Base-by-base conservation (phyloP, 208 protist species). In the Strigomonas culicis region DNA sequence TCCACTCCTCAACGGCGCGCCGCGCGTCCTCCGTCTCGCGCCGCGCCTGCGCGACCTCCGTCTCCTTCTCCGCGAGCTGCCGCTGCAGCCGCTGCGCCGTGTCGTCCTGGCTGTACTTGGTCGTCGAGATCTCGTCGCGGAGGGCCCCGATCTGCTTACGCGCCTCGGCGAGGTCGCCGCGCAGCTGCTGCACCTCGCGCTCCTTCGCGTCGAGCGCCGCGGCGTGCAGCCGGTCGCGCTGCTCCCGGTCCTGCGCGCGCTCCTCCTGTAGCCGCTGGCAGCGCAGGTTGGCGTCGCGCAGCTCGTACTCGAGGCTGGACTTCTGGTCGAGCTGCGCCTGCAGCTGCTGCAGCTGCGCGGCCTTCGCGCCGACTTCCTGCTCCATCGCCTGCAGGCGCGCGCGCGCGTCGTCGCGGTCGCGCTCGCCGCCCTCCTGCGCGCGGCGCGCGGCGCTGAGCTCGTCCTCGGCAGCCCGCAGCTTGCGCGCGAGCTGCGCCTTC, bases 1-100 rank as follows among this genome's bases (percentile, higher is more conserved):
- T 83, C 79, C 80, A 87, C 58, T 87, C 72, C 57, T 84, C 59
- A 4, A 79, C 53, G 8, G 61, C 58, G 44, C 74, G 68, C 8
- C 68, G 74, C 19, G 51, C 61, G 32, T 85, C 80, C 52, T 87
- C 80, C 1, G 74, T 39, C 52, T 86, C 77, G 13, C 77, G 71
- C 11, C 69, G 71, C 28, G 80, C 63, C 53, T 84, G 75, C 19
- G 71, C 72, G 49, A 80, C 57, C 46, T 79, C 77, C 41, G 76
- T 53, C 32, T 86, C 81, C 50, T 68, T 75, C 58, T 91, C 88
- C 6, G 73, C 62, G 6, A 79, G 57, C 47, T 81, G 60, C 21
- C 80, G 64, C 43, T 67, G 63, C 1, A 83, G 67, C 30, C 63
- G 51, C 44, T 75, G 65, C 47, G 77, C 61, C 11, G 50, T 60